Conservation (phyloP, 306 rosid genomes). For the Cicer yamashitae region DNA sequence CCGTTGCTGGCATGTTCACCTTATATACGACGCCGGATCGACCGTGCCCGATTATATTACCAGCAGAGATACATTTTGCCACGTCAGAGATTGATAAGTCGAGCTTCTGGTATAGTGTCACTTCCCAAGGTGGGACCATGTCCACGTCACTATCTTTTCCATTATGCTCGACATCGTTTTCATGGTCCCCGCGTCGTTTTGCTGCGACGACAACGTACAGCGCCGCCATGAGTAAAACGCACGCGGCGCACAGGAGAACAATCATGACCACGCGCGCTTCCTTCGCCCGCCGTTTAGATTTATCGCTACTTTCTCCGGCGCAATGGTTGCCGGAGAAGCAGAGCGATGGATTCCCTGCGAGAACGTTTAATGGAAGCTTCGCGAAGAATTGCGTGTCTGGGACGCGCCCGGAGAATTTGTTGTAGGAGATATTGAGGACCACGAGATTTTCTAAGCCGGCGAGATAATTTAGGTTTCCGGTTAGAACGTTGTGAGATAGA, state of each 20-base stretch:
- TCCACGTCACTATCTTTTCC: constrained; percentile 65
- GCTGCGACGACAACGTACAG: constrained; percentile 65
- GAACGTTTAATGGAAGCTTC: constrained; percentile 72
- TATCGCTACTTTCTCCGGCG: neutral
- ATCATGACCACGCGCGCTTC: constrained; percentile 89
- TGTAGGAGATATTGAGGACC: constrained; percentile 78
- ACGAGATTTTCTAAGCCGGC: constrained; percentile 80
- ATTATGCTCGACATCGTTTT: constrained; percentile 52
- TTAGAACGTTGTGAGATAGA: constrained; percentile 74
- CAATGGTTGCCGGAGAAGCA: constrained; percentile 70
- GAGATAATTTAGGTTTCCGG: constrained; percentile 71
- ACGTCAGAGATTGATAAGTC: constrained; percentile 80
- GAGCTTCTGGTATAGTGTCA: constrained; percentile 90
- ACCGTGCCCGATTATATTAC: constrained; percentile 76
- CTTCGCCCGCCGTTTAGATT: constrained; percentile 43
- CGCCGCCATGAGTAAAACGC: constrained; percentile 73
- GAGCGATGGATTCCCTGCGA: constrained; percentile 74
- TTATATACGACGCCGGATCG: constrained; percentile 83
- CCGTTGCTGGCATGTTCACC: constrained; percentile 56
- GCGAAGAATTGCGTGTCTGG: constrained; percentile 88
- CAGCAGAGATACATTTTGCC: constrained; percentile 59
- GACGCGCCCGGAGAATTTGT: constrained; percentile 75
- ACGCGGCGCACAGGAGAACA: constrained; percentile 71
- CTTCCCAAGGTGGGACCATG: constrained; percentile 90
- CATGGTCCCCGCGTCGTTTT: constrained; percentile 53